Base-by-base conservation (phyloP, 2,329 filamentous ascomycete species). In the Lanzia echinophila region DNA sequence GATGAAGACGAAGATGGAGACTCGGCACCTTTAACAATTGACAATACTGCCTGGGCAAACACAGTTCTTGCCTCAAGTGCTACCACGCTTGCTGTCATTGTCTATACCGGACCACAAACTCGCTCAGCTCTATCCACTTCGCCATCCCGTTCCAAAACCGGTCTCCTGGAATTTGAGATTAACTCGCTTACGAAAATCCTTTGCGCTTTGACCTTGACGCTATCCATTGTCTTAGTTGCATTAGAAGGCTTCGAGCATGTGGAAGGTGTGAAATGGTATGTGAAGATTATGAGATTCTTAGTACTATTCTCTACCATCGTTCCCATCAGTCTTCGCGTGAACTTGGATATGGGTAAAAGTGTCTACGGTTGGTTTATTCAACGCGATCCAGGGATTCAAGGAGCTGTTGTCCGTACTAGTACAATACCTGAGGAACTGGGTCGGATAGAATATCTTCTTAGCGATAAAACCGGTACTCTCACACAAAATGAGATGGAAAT, bases 251-350 rank as follows among this genome's bases (percentile, higher is more conserved):
- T 96, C 59, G 77, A 84, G 45, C 80, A 76, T 60, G 82, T 81
- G 1, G 76, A 83, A 51, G 81, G 79, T 19, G 80, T 82, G 51
- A 73, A 80, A 22, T 99, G 94, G 94, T 99, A 97, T 69, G 84
- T 97, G 61, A 92, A 95, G 60, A 95, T 97, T 64, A 94, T 96
- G 84, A 86, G 92, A n/a, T 99, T 97, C 68, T 74, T 99, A 59
- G 95, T 99, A 57, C 77, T 99, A 1, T 99, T 99, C 75, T 97
- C 92, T n/a, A 97, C 92, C 0, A 99, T 99, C 65, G 95, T 99
- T 24, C 94, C 94, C 1, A 96, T 99, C 70, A 95, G 90, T 72
- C 76, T 99, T 62, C 87, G 94, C 48, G 94, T 99, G 62, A 99
- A 99, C 67, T 77, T 99, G 17, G 94, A 99, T 67, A 86, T 99